These are phyloP conservation scores for Hepatocystis sp. DNA, from an alignment of 169 alveolate genomes.

Conservation along the genomic window DNA sequence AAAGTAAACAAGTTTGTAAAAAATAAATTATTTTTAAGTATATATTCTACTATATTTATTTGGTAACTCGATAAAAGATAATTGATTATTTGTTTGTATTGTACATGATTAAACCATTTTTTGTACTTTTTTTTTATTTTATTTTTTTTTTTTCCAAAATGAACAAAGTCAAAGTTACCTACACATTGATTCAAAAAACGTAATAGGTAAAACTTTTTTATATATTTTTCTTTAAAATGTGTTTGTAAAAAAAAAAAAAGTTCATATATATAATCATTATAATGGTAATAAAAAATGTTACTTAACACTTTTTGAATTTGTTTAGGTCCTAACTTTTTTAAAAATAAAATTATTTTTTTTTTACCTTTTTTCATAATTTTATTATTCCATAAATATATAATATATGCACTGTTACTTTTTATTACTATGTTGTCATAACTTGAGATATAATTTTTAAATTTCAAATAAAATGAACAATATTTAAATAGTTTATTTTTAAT, in stretches of 20 bases:
- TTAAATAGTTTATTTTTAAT: slow-evolving; percentile 17
- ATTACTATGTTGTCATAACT: background rate
- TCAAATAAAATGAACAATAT: slow-evolving; percentile 13
- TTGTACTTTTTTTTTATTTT: background rate
- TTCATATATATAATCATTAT: background rate
- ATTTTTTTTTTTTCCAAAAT: no score
- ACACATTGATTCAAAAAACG: background rate
- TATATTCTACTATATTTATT: slow-evolving; percentile 1
- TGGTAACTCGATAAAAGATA: slow-evolving; percentile 6
- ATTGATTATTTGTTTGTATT: slow-evolving; percentile 2
- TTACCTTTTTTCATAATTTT: slow-evolving; percentile 5
- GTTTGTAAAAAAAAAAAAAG: slow-evolving; percentile 1
- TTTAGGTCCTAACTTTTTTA: background rate
- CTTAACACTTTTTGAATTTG: background rate
- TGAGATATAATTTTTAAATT: slow-evolving; percentile 7
- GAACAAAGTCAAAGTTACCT: background rate
- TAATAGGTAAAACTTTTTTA: slow-evolving; percentile 19
- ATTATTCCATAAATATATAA: slow-evolving; percentile 18
- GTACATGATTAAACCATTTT: no score
- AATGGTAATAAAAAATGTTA: background rate
- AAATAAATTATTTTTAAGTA: slow-evolving; percentile 11
- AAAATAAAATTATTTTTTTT: slow-evolving; percentile 48
- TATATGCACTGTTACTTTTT: slow-evolving; percentile 14
- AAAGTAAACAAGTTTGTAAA: background rate
- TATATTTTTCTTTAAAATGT: slow-evolving; percentile 5